phyloP scores from a whole-genome alignment of 106 monocot genomes.

The Dendrobium huoshanense region DNA sequence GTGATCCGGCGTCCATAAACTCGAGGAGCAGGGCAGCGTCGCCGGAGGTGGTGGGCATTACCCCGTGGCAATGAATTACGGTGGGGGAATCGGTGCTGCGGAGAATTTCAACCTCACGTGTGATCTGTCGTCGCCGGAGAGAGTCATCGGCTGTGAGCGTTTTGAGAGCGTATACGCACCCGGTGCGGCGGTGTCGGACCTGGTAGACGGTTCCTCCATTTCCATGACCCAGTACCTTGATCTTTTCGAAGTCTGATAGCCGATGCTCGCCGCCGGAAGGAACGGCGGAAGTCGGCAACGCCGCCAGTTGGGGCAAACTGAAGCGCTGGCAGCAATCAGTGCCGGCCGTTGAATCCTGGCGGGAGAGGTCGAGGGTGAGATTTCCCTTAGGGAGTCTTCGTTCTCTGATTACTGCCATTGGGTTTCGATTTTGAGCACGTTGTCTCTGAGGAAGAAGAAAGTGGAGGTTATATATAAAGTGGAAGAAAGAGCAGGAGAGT shows the following conservation, averaged over 20 bases:
- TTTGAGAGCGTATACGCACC: conserved; percentile 60
- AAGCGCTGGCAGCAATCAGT: conserved; percentile 8
- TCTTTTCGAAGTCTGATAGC: conserved; percentile 63
- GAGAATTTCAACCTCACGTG: conserved; percentile 54
- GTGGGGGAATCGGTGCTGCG: conserved; percentile 40
- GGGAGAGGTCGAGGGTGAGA: conserved; percentile 32
- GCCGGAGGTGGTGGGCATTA: conserved; percentile 28
- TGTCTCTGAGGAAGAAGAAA: neutral
- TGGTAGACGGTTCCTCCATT: conserved; percentile 92
- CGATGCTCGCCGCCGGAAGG: conserved; percentile 21
- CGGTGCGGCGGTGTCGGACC: conserved; percentile 54
- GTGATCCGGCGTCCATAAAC: conserved; percentile 39
- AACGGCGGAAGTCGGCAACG: neutral
- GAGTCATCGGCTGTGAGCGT: conserved; percentile 29
- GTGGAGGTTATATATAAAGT: neutral
- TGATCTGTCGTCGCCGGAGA: neutral
- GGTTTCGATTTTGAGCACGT: neutral
- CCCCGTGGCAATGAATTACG: conserved; percentile 42
- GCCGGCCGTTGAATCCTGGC: neutral
- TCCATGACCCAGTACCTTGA: conserved; percentile 71
- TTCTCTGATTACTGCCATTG: conserved; percentile 38
- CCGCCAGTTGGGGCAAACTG: neutral
- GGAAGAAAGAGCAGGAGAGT: neutral
- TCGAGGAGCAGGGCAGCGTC: conserved; percentile 46
- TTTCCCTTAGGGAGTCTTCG: conserved; percentile 17